Base-by-base conservation (phyloP, 768 basidiomycete genomes). In the Kondoa subrosea region DNA sequence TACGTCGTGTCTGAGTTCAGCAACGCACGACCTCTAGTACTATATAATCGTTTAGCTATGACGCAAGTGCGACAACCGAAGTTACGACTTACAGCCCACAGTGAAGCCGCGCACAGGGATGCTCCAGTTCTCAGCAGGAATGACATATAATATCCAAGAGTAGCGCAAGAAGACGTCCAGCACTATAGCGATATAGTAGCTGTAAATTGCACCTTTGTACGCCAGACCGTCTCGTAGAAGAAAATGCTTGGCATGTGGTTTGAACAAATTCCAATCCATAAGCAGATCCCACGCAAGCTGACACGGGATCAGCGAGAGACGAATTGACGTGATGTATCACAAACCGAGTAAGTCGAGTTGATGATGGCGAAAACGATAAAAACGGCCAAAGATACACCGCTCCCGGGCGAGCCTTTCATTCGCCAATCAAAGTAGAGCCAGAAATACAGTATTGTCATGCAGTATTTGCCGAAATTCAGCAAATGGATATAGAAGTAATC, bases 261-360 rank as follows among this genome's bases (percentile, higher is more conserved):
- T 81, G 57, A 90, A 78, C 57, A 97, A 75, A 1, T 87, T 89
- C 93, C 93, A 96, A 76, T 97, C 93, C 84, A 92, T 87, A 12
- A 86, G 74, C 33, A 90, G 58, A 50, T 50, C 30, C 58, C 58
- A 59, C 4, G 58, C 14, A 12, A 59, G 21, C 56, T n/a, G 25
- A 56, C 56, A 56, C 15, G 56, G 25, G 25, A 15, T 15, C 56
- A 56, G 15, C 25, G 15, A 56, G 56, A 56, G 56, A 56, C 56
- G 56, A 56, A 56, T 15, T 56, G 56, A 56, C 56, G 25, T 56
- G 25, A 4, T 25, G 31, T 76, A 73, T 95, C 91, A 90, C 95
- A 96, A 40, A 83, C 76, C 2, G 84, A 83, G 75, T 95, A 99
- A 1, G 82, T 68, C 0, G 91, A 82, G 73, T 84, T 85, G 58